phyloP scores from a whole-genome alignment of 495 filamentous ascomycete genomes.

The Neurospora sp. region DNA sequence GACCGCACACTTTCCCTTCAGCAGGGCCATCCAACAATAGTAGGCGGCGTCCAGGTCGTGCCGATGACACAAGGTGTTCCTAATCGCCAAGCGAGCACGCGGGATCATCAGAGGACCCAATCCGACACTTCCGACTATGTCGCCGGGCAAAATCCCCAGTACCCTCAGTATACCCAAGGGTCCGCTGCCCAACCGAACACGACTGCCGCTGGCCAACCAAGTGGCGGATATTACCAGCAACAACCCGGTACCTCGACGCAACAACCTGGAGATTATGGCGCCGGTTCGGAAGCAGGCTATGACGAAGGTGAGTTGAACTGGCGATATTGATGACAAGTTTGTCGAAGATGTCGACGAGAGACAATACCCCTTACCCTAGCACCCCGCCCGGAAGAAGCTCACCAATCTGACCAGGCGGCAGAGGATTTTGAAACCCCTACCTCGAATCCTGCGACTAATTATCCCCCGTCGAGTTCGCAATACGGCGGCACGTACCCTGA shows the following conservation, averaged over 20 bases:
- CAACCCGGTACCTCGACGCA: constrained; percentile 11
- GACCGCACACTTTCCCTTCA: constrained; percentile 77
- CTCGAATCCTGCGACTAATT: constrained; percentile 25
- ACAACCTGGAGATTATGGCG: constrained; percentile 23
- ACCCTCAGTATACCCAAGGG: constrained; percentile 30
- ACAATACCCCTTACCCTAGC: constrained; percentile 33
- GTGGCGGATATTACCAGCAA: constrained; percentile 19
- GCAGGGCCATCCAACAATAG: constrained; percentile 77
- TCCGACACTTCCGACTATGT: constrained; percentile 30
- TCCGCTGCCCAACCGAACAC: constrained; percentile 25
- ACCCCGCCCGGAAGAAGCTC: constrained; percentile 18
- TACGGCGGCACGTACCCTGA: constrained; percentile 20
- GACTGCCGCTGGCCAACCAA: constrained; percentile 11
- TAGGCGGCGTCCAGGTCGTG: constrained; percentile 93
- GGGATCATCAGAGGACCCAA: constrained; percentile 27
- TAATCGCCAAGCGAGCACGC: constrained; percentile 50
- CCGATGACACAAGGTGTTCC: constrained; percentile 77
- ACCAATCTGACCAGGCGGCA: constrained; percentile 32
- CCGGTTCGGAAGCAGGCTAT: constrained; percentile 42
- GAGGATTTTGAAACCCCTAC: constrained; percentile 41
- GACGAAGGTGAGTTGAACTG: constrained; percentile 49
- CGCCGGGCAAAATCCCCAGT: constrained; percentile 22
- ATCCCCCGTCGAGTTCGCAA: constrained; percentile 27
- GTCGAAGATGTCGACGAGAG: constrained; percentile 35
- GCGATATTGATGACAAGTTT: constrained; percentile 39